Base-by-base conservation (phyloP, 225 moss, liverwort and hornwort genomes). In the Ulota crispa region DNA sequence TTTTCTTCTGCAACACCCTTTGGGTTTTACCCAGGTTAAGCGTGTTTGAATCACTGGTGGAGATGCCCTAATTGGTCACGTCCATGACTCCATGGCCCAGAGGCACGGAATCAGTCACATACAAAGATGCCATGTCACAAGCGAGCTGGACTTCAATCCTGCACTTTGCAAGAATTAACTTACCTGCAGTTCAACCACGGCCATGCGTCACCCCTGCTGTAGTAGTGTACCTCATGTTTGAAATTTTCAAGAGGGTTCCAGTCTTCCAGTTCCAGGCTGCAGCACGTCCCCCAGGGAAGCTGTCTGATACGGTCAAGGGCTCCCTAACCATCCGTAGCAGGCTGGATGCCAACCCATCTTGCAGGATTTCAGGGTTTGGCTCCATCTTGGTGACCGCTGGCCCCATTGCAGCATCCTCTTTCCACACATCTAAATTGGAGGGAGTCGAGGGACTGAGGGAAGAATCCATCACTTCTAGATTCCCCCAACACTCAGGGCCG, bases 221-320 rank as follows among this genome's bases (percentile, higher is more conserved):
- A 64, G 34, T 37, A 64, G 52, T 14, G 13, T 53, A 47, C 39
- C 47, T 43, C 37, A 12, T 32, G 26, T 73, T 75, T 75, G 81
- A 81, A 81, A 31, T 12, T 43, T 75, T 75, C 81, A 75, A 75
- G 43, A 31, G 3, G 75, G 80, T 28, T 80, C 72, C 50, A 2
- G 19, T 3, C 43, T 28, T 80, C 72, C 50, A 2, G 19, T 3
- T 56, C 66, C 3, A 50, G 50, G 50, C 18, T 18, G 7, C 24
- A 66, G 56, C 19, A 39, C 50, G 18, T 6, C 50, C 50, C 4
- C 18, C 50, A 18, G 5, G 50, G 81, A 67, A 67, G 57, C 81
- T 68, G 31, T 19, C 45, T 75, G 81, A 81, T 24, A 19, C 26
- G 24, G 67, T 75, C 81, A 81, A 75, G 66, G 42, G 27, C 53